Evolutionary conservation across 495 filamentous ascomycete genomes (phyloP).

Genomic region (Penicillium macrosclerotiorum): DNA sequence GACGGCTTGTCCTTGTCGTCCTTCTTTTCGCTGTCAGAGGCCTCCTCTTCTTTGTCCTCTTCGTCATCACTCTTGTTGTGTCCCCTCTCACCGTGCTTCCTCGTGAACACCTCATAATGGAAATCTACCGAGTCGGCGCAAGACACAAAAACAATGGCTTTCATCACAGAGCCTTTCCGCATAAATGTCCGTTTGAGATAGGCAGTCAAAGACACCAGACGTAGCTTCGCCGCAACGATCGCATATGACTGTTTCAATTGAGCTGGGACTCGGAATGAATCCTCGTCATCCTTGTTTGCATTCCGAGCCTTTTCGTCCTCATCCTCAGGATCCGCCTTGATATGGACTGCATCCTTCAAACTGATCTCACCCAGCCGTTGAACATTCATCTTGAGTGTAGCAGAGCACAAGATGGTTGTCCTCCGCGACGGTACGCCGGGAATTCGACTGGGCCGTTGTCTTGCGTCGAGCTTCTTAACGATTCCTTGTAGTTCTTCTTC

Average conservation of each 20-base stretch:
- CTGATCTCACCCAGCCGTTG: conserved; percentile 90
- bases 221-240: conserved; percentile 81
- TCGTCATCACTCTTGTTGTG: conserved; percentile 24
- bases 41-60: conserved; percentile 23
- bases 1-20: conserved; percentile 24
- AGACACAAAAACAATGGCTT: conserved; percentile 92
- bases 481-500: conserved; percentile 84
- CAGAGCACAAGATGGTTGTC: conserved; percentile 90
- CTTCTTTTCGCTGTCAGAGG: conserved; percentile 18
- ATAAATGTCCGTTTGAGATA: conserved; percentile 82
- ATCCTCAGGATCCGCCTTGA: conserved; percentile 62
- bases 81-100: conserved; percentile 34
- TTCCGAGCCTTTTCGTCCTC: conserved; percentile 35
- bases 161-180: conserved; percentile 83
- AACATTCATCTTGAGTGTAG: conserved; percentile 95
- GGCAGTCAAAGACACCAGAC: conserved; percentile 81
- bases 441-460: conserved; percentile 43
- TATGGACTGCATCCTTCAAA: conserved; percentile 86
- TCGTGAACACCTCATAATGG: conserved; percentile 83
- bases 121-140: conserved; percentile 97
- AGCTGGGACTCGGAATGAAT: conserved; percentile 75
- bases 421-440: conserved; percentile 67
- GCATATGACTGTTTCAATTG: conserved; percentile 91
- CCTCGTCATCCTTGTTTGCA: conserved; percentile 45
- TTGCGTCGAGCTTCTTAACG: conserved; percentile 65